A percentile compares a stretch with the other conserved stretches of the same genome.
Conservation (phyloP, 2,329 filamentous ascomycete genomes). For the Coleophoma eucalyptorum region DNA sequence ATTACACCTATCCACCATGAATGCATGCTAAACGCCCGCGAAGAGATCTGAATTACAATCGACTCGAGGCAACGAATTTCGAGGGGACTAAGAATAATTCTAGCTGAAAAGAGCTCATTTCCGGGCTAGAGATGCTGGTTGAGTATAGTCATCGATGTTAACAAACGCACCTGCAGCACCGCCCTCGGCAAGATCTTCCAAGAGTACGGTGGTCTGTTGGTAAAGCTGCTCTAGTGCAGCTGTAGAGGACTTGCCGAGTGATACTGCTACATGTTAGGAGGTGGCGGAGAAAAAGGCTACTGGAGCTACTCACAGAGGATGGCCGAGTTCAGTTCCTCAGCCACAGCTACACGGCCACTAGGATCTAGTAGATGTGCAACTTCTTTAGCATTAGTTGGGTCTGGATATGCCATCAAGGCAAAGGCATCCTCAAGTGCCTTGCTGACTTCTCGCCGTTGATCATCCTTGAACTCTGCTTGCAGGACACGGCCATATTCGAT, state of each 20-base stretch:
- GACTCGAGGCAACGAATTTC: neutral
- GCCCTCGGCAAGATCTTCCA: conserved; percentile 77
- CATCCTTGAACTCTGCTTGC: conserved; percentile 70
- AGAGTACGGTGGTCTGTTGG: conserved; percentile 79
- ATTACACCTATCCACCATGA: conserved; percentile 18
- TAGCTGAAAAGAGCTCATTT: neutral
- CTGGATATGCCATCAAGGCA: conserved; percentile 80
- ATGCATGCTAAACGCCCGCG: conserved; percentile 13
- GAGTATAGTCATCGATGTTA: conserved; percentile 54
- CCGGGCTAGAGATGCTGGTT: conserved; percentile 5
- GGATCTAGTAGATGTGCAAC: conserved; percentile 76
- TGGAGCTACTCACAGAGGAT: conserved; percentile 57
- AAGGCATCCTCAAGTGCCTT: conserved; percentile 81
- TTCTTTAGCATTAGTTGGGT: conserved; percentile 70
- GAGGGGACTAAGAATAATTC: neutral
- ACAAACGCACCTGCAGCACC: conserved; percentile 82
- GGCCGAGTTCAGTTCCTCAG: conserved; percentile 90
- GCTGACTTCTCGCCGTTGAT: conserved; percentile 65
- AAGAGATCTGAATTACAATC: conserved; percentile 1
- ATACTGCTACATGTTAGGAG: conserved; percentile 54
- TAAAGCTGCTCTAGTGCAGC: conserved; percentile 82
- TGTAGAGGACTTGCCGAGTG: conserved; percentile 82
- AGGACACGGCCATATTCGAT: conserved; percentile 78
- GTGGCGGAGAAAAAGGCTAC: conserved; percentile 1
- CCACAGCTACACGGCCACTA: conserved; percentile 71